A percentile compares a stretch with the other conserved stretches of the same genome.
phyloP scores from a whole-genome alignment of 805 yeast species.

The Metschnikowia bowlesiae region DNA sequence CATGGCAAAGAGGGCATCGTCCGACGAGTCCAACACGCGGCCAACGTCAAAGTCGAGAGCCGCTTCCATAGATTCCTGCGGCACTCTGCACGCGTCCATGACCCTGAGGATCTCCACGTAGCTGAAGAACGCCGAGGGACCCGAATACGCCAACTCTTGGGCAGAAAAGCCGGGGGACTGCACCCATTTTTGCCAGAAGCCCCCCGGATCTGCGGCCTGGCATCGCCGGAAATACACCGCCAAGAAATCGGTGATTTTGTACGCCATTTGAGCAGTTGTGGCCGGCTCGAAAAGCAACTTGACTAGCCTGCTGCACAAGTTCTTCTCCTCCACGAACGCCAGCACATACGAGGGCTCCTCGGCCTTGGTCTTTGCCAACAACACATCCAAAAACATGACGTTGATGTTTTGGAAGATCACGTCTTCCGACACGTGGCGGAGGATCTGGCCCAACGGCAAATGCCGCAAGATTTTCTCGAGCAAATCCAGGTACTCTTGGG shows the following conservation, averaged over 20 bases:
- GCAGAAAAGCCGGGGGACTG: neutral
- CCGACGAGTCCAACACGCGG: neutral
- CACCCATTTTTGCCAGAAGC: neutral
- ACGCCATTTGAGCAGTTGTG: neutral
- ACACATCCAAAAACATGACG: neutral
- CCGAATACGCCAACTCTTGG: neutral
- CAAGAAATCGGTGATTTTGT: neutral
- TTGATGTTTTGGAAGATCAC: neutral
- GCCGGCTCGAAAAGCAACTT: neutral
- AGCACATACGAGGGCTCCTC: neutral
- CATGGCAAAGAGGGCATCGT: neutral
- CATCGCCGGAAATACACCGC: neutral
- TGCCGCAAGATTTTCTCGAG: conserved; percentile 6
- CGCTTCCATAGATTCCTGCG: neutral
- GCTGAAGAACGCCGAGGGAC: neutral
- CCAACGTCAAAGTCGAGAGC: neutral
- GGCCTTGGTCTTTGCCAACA: neutral
- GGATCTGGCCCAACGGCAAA: conserved; percentile 6
- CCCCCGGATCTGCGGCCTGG: neutral
- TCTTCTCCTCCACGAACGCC: neutral
- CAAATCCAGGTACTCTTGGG: conserved; percentile 3
- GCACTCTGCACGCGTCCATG: neutral
- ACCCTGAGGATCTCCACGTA: neutral
- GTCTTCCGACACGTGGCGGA: conserved; percentile 7
- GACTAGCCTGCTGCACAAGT: neutral